Evolutionary conservation across 2,329 filamentous ascomycete species (phyloP).

Genomic region (Fusarium protoensiforme): DNA sequence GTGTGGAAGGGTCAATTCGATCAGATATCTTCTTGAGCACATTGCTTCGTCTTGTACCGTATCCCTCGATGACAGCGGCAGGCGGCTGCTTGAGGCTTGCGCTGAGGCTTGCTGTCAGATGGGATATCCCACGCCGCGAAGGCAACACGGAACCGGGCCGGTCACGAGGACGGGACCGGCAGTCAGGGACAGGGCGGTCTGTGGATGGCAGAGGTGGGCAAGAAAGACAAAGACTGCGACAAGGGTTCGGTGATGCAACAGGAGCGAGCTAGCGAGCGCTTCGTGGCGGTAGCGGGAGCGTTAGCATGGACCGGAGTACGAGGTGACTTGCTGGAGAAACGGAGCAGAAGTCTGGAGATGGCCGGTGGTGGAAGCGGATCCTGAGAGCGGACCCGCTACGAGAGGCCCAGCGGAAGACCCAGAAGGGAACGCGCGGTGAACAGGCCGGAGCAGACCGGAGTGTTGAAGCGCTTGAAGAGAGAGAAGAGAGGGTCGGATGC

Average conservation of each 20-base stretch:
- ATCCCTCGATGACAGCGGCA: neutral
- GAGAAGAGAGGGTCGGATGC: constrained; percentile 4
- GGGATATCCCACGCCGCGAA: neutral
- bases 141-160: constrained; percentile 36
- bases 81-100: neutral
- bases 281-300: constrained; percentile 23
- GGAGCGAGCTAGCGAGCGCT: constrained; percentile 11
- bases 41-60: neutral
- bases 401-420: constrained; percentile 33
- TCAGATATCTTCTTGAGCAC: neutral
- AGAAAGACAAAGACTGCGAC: constrained; percentile 12
- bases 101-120: neutral
- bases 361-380: constrained; percentile 18
- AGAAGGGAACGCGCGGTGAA: constrained; percentile 29
- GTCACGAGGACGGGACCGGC: constrained; percentile 37
- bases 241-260: constrained; percentile 26
- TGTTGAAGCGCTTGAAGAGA: constrained; percentile 9
- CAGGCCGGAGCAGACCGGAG: constrained; percentile 38
- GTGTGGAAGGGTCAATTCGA: neutral
- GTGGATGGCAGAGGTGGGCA: constrained; percentile 5
- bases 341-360: constrained; percentile 16
- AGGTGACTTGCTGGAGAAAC: constrained; percentile 26
- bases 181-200: constrained; percentile 10
- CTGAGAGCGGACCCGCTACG: constrained; percentile 28
- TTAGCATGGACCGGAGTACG: constrained; percentile 12